phyloP scores from a whole-genome alignment of 805 yeast species.

The Kuraishia capsulata region DNA sequence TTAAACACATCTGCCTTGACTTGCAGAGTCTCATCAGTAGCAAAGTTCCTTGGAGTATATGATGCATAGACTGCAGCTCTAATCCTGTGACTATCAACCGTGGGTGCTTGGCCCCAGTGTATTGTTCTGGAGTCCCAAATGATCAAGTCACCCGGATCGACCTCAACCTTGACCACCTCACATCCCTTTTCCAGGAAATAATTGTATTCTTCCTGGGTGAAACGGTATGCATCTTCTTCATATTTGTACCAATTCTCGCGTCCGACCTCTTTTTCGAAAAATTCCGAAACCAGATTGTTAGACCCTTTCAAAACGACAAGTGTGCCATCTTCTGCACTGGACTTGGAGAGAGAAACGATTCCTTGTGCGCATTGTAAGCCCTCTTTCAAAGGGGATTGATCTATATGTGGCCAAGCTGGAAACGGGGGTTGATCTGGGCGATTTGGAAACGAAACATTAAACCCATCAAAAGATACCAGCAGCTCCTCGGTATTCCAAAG shows the following conservation, averaged over 20 bases:
- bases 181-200: constrained; percentile 12
- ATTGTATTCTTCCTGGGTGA: constrained; percentile 15
- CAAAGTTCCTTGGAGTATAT: constrained; percentile 23
- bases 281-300: constrained; percentile 13
- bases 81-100: constrained; percentile 13
- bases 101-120: constrained; percentile 22
- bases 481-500: constrained; percentile 24
- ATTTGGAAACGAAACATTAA: constrained; percentile 20
- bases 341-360: constrained; percentile 17
- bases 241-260: too few relatives aligned
- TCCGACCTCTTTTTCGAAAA: constrained; percentile 13
- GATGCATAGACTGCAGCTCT: constrained; percentile 21
- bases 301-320: constrained; percentile 19
- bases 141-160: constrained; percentile 25
- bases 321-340: constrained; percentile 20
- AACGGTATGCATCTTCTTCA: constrained; percentile 10
- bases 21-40: constrained; percentile 15
- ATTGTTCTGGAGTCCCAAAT: constrained; percentile 24
- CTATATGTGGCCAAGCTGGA: constrained; percentile 25
- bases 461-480: constrained; percentile 21
- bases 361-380: constrained; percentile 24
- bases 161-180: constrained; percentile 17
- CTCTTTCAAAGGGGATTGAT: constrained; percentile 21
- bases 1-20: constrained; percentile 15
- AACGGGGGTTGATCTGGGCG: constrained; percentile 7